phyloP scores from a whole-genome alignment of 2,329 filamentous ascomycete species.

The Dactylellina leptospora region DNA sequence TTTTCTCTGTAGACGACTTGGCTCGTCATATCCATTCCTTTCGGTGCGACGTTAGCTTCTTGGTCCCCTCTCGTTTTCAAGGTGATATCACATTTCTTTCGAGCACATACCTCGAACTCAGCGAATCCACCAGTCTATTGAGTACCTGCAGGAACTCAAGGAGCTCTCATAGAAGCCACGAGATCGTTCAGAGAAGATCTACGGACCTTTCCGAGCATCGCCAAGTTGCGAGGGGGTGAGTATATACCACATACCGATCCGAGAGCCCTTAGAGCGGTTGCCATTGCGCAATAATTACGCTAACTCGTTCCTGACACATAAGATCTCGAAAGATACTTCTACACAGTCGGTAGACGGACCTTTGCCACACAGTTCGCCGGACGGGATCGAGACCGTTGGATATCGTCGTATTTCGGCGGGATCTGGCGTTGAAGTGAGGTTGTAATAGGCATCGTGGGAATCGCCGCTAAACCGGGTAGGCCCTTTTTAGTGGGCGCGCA shows the following conservation, averaged over 20 bases:
- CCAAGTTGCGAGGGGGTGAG: neutral
- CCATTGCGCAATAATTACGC: too few species aligned
- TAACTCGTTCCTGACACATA: neutral
- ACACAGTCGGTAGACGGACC: neutral
- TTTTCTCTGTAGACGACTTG: slow-evolving; percentile 10
- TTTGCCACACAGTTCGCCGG: neutral
- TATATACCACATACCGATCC: too few species aligned
- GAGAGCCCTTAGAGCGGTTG: too few species aligned
- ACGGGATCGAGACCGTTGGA: neutral
- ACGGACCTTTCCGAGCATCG: neutral
- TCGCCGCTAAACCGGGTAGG: slow-evolving; percentile 26
- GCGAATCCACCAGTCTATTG: neutral
- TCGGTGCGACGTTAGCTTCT: slow-evolving; percentile 23
- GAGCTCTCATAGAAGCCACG: neutral
- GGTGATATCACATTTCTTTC: slow-evolving; percentile 24
- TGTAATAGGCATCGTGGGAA: slow-evolving; percentile 1
- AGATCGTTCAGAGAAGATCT: neutral
- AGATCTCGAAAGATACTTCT: neutral
- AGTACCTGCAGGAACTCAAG: neutral
- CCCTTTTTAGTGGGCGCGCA: slow-evolving; percentile 14
- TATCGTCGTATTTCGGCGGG: neutral
- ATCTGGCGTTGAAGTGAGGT: neutral
- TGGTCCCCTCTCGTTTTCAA: neutral
- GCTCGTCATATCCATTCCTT: slow-evolving; percentile 26
- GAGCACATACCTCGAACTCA: neutral